Conservation (phyloP, 169 alveolate genomes). For the Haemoproteus tartakovskyi region DNA sequence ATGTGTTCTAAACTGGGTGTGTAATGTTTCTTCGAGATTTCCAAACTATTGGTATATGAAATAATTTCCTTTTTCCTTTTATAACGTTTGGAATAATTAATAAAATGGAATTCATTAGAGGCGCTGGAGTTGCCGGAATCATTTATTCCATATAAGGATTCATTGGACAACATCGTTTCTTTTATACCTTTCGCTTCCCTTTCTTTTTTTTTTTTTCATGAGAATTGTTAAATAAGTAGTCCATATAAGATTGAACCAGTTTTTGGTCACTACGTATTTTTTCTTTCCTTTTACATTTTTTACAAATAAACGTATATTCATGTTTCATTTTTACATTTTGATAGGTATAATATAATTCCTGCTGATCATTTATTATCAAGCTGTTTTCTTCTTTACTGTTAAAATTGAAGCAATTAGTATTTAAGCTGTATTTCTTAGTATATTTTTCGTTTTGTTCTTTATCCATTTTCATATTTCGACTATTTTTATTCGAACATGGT, state of each 20-base stretch:
- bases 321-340: background rate
- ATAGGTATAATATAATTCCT: slow-evolving; percentile 10
- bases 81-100: background rate
- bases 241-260: background rate
- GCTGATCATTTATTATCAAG: background rate
- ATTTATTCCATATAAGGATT: background rate
- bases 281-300: slow-evolving; percentile 17
- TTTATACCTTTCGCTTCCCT: background rate
- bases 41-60: too few species aligned
- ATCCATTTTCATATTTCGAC: too few species aligned
- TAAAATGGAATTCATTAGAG: slow-evolving; percentile 19
- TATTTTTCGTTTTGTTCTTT: too few species aligned
- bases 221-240: background rate
- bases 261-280: background rate
- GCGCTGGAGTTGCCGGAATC: slow-evolving; percentile 4
- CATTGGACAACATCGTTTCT: background rate
- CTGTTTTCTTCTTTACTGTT: background rate
- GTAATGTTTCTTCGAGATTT: too few species aligned
- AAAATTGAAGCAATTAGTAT: too few species aligned
- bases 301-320: slow-evolving; percentile 14
- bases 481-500: too few species aligned
- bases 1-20: too few species aligned
- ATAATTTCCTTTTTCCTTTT: too few species aligned
- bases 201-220: background rate
- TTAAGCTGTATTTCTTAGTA: too few species aligned